Conservation (phyloP, 2,329 filamentous ascomycete genomes). For the Trichoderma arundinaceum region DNA sequence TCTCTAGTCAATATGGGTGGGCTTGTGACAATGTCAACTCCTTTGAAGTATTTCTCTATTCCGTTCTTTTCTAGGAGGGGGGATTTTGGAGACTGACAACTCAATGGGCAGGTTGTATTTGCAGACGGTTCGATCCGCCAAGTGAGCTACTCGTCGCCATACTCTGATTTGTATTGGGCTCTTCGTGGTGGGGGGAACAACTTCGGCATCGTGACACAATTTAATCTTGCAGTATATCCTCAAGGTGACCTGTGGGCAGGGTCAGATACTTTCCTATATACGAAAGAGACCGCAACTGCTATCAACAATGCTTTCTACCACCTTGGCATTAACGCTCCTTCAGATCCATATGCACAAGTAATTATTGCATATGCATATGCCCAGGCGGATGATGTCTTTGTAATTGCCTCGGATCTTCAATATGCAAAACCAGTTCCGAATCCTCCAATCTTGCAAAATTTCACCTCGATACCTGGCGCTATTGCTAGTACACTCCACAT, state of each 20-base stretch:
- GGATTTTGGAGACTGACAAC: neutral
- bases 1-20: slow-evolving; percentile 32
- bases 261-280: slow-evolving; percentile 41
- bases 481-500: slow-evolving; percentile 34
- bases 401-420: slow-evolving; percentile 36
- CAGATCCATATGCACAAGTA: slow-evolving; percentile 36
- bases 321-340: slow-evolving; percentile 34
- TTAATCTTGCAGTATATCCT: slow-evolving; percentile 47
- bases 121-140: slow-evolving; percentile 25
- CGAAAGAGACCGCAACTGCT: slow-evolving; percentile 35
- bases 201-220: slow-evolving; percentile 39
- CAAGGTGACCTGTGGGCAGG: slow-evolving; percentile 49
- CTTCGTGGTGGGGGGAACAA: slow-evolving; percentile 28
- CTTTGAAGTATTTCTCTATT: slow-evolving; percentile 9
- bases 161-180: slow-evolving; percentile 21
- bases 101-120: slow-evolving; percentile 12
- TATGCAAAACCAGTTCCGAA: slow-evolving; percentile 34
- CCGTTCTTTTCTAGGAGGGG: too few relatives aligned
- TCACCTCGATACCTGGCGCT: slow-evolving; percentile 35
- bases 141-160: neutral
- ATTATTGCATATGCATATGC: slow-evolving; percentile 38
- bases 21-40: slow-evolving; percentile 29
- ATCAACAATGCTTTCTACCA: slow-evolving; percentile 37
- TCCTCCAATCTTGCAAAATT: slow-evolving; percentile 36
- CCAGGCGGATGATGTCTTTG: slow-evolving; percentile 29